Evolutionary conservation across 2,329 filamentous ascomycete species (phyloP).

Genomic region (Calonectria pteridis): DNA sequence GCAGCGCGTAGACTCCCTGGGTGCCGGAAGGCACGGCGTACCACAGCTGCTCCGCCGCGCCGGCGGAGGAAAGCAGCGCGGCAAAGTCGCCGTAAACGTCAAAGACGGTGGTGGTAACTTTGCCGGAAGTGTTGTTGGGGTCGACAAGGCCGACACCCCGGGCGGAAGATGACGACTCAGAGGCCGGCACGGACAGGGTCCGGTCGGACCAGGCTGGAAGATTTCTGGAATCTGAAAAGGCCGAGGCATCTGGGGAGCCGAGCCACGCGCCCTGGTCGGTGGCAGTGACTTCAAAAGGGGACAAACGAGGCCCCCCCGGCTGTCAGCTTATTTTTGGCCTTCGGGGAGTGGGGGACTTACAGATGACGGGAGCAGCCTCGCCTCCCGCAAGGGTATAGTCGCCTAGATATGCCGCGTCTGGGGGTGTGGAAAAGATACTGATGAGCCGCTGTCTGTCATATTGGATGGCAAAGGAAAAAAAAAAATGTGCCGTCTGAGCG

Average conservation of each 20-base stretch:
- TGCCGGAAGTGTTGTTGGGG: too few species aligned
- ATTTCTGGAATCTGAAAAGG: background rate
- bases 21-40: constrained; percentile 18
- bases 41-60: constrained; percentile 10
- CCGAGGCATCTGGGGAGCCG: constrained; percentile 25
- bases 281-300: constrained; percentile 1
- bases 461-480: background rate
- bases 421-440: background rate
- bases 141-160: constrained; percentile 14
- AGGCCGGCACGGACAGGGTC: constrained; percentile 13
- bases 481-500: background rate
- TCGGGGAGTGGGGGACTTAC: constrained; percentile 8
- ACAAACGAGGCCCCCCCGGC: background rate
- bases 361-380: constrained; percentile 27
- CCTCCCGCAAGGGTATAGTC: constrained; percentile 11
- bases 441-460: background rate
- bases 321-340: background rate
- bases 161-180: constrained; percentile 13
- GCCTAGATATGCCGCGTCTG: constrained; percentile 21
- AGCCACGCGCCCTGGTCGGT: constrained; percentile 6
- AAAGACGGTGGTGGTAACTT: constrained; percentile 15
- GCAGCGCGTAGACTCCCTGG: constrained; percentile 17
- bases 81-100: constrained; percentile 19
- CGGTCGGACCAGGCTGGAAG: constrained; percentile 25
- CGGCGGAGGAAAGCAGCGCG: background rate